Base-by-base conservation (phyloP, 202 grass and related monocot genomes). In the Zizania palustris region DNA sequence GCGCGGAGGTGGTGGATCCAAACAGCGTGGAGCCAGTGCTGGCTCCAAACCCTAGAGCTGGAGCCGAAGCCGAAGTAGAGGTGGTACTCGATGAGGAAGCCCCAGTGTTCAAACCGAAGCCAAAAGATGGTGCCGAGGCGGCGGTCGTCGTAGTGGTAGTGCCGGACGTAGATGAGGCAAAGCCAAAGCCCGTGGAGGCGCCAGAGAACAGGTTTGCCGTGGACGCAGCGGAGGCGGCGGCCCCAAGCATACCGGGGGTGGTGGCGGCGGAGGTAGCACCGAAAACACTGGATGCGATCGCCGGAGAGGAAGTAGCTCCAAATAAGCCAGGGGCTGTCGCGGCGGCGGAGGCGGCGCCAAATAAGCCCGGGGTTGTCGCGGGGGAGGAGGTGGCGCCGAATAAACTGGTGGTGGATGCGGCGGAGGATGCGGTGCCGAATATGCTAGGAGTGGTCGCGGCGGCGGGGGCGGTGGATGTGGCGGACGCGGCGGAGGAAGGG, bases 171-270 rank as follows among this genome's bases (percentile, higher is more conserved):
- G 79, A 81, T 5, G 87, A 68, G 28, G 81, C 78, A 5, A 86
- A 67, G 21, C 77, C n/a, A 41, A 87, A 82, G 1, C 74, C 87
- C 50, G 88, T 75, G 78, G 78, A 7, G 43, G 74, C 56, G 41
- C 85, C 79, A 36, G 88, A 93, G 69, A 88, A 79, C 46, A 67
- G 75, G 18, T 75, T 83, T 49, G 88, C n/a, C 5, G 85, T 57
- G 28, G 85, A 74, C 14, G 88, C 45, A 11, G 67, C 53, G 35
- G 88, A 78, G 34, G 78, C 0, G 16, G 88, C 5, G 22, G 20
- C 66, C 61, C 71, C 70, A 21, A 78, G 66, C 11, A 28, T 59
- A 22, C 12, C 15, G 0, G 69, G 16, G 4, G 66, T 45, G 22
- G 83, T 15, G 46, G 75, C 28, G 11, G 76, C 40, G 22, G 76